A percentile compares a stretch with the other conserved stretches of the same genome.
These are phyloP conservation scores for Hypoxylon lienhwacheense DNA, from an alignment of 495 filamentous ascomycete genomes.

Conservation along the genomic window DNA sequence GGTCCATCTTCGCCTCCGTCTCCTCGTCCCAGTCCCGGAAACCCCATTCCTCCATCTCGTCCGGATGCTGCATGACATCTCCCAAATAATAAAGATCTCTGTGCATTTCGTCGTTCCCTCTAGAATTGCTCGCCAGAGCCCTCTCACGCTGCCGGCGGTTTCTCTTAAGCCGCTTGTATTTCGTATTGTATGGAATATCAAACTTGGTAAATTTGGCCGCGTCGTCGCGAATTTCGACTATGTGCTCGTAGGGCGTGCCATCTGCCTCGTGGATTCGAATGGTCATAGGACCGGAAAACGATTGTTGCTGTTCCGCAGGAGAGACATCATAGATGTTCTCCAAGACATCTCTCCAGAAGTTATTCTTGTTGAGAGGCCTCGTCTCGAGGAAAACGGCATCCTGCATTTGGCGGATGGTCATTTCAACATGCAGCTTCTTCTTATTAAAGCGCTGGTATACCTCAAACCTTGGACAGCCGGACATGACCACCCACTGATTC, in stretches of 20 bases:
- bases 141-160: slow-evolving; percentile 86
- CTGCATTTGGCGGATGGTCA: slow-evolving; percentile 85
- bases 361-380: slow-evolving; percentile 58
- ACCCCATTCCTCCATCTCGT: slow-evolving; percentile 82
- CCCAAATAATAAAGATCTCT: slow-evolving; percentile 94
- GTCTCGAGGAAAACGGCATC: slow-evolving; percentile 34
- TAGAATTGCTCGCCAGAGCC: slow-evolving; percentile 56
- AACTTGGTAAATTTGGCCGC: slow-evolving; percentile 64
- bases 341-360: slow-evolving; percentile 80
- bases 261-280: slow-evolving; percentile 98
- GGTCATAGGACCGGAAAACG: slow-evolving; percentile 95
- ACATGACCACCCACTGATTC: slow-evolving; percentile 86
- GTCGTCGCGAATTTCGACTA: slow-evolving; percentile 88
- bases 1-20: slow-evolving; percentile 85
- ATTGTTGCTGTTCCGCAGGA: slow-evolving; percentile 66
- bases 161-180: slow-evolving; percentile 96
- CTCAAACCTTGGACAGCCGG: slow-evolving; percentile 83
- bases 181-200: slow-evolving; percentile 98
- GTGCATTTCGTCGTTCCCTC: slow-evolving; percentile 69
- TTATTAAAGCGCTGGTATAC: slow-evolving; percentile 93
- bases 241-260: slow-evolving; percentile 97
- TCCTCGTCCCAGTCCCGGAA: slow-evolving; percentile 85
- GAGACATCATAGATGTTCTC: slow-evolving; percentile 73
- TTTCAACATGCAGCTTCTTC: slow-evolving; percentile 93
- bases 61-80: slow-evolving; percentile 79